These are phyloP conservation scores for Xylaria sp. DNA, from an alignment of 2,329 filamentous ascomycete genomes.

Conservation along the genomic window DNA sequence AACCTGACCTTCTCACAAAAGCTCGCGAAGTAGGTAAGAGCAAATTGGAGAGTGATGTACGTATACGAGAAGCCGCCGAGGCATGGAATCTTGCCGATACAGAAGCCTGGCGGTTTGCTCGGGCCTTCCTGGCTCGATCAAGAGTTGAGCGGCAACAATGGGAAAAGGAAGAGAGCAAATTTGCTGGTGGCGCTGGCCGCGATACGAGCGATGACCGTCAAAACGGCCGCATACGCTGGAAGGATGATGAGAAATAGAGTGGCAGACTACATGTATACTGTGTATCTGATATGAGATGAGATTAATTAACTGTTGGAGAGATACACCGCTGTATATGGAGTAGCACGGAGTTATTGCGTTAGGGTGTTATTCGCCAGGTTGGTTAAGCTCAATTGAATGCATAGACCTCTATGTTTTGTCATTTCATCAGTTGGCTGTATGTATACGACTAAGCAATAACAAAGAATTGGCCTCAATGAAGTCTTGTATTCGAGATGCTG, in stretches of 20 bases:
- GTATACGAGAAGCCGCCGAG: conserved; percentile 66
- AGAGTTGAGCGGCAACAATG: conserved; percentile 72
- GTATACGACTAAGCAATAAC: background rate
- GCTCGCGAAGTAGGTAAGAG: conserved; percentile 61
- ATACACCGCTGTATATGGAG: conserved; percentile 23
- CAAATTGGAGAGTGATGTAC: conserved; percentile 57
- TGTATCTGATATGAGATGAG: conserved; percentile 20
- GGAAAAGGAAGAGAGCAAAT: conserved; percentile 76
- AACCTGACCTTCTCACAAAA: conserved; percentile 66
- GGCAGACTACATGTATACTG: conserved; percentile 14
- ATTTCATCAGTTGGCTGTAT: background rate
- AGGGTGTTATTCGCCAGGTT: conserved; percentile 25
- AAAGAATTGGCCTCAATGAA: background rate
- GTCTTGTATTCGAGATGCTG: background rate
- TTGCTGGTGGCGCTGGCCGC: conserved; percentile 69
- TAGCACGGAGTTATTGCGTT: conserved; percentile 37
- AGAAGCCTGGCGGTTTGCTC: conserved; percentile 80
- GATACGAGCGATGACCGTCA: conserved; percentile 55
- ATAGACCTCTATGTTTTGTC: background rate
- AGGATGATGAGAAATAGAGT: conserved; percentile 30
- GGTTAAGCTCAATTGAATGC: conserved; percentile 18
- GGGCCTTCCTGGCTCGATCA: conserved; percentile 73
- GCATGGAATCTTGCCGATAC: conserved; percentile 78
- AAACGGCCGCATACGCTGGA: conserved; percentile 45
- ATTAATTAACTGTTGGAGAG: conserved; percentile 23